Conservation (phyloP, 73 alveolate genomes). For the Uronychia binucleata region DNA sequence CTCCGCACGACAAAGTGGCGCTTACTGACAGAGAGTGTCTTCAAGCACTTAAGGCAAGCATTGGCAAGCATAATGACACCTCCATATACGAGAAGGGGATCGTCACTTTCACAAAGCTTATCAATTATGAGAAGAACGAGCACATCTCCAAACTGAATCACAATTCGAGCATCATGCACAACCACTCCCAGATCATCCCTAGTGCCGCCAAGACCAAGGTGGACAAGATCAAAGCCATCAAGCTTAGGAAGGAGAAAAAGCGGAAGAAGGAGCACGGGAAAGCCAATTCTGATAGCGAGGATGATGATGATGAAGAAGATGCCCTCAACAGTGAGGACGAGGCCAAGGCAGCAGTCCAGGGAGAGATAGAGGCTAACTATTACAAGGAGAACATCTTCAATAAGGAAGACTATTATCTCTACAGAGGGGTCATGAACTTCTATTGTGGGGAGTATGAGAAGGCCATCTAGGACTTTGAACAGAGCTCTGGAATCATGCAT, state of each 20-base stretch:
- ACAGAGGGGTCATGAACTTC: conserved; percentile 63
- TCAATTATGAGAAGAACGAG: conserved; percentile 46
- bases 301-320: conserved; percentile 29
- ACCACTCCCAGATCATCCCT: conserved; percentile 59
- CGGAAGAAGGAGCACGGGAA: conserved; percentile 12
- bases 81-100: conserved; percentile 31
- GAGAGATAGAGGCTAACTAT: conserved; percentile 35
- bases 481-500: background rate
- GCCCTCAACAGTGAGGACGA: background rate
- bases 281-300: conserved; percentile 1
- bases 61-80: conserved; percentile 3
- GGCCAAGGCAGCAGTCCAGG: background rate
- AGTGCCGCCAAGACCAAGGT: conserved; percentile 49
- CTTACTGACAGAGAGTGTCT: conserved; percentile 61
- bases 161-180: conserved; percentile 45
- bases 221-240: conserved; percentile 54
- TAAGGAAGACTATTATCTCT: conserved; percentile 60
- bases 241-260: conserved; percentile 48
- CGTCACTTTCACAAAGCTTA: conserved; percentile 36
- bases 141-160: conserved; percentile 43
- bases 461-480: conserved; percentile 51
- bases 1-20: conserved; percentile 67
- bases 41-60: conserved; percentile 18
- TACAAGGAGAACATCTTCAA: conserved; percentile 59
- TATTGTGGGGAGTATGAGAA: conserved; percentile 58